phyloP scores from a whole-genome alignment of 345 rosid species.

The Litchi chinensis region DNA sequence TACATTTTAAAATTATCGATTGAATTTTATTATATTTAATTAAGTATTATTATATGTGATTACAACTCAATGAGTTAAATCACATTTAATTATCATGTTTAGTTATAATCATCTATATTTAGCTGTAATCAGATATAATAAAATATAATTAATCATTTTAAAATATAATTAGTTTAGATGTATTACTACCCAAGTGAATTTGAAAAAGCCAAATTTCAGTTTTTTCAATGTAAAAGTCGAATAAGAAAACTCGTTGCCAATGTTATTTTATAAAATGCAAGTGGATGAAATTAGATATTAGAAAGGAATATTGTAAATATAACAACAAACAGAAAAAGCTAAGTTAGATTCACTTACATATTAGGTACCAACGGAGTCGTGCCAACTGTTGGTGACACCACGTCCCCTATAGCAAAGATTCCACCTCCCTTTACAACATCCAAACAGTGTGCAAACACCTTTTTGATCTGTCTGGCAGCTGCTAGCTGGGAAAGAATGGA shows the following conservation, averaged over 20 bases:
- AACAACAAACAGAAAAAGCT: conserved; percentile 11
- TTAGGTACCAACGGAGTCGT: conserved; percentile 78
- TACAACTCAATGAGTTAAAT: too few relatives aligned
- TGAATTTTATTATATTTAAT: too few relatives aligned
- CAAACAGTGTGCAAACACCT: conserved; percentile 79
- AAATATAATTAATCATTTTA: too few relatives aligned
- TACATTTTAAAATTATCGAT: too few relatives aligned
- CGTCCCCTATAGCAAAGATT: conserved; percentile 73
- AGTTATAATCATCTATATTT: too few relatives aligned
- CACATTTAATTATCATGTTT: too few relatives aligned
- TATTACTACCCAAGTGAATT: too few relatives aligned
- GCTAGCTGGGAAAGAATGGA: conserved; percentile 89
- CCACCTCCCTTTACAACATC: conserved; percentile 81
- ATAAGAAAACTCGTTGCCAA: neutral
- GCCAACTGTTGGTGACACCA: conserved; percentile 63
- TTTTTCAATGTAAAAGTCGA: too few relatives aligned
- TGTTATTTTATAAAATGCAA: neutral
- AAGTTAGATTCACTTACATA: conserved; percentile 55
- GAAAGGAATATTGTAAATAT: neutral
- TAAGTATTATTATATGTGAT: too few relatives aligned
- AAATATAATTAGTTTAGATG: too few relatives aligned
- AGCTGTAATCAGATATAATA: too few relatives aligned
- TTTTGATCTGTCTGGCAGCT: conserved; percentile 59
- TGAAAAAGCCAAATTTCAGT: too few relatives aligned
- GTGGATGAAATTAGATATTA: neutral